These are phyloP conservation scores for Solanum tacnaense DNA, from an alignment of 257 asterid species.

Conservation along the genomic window DNA sequence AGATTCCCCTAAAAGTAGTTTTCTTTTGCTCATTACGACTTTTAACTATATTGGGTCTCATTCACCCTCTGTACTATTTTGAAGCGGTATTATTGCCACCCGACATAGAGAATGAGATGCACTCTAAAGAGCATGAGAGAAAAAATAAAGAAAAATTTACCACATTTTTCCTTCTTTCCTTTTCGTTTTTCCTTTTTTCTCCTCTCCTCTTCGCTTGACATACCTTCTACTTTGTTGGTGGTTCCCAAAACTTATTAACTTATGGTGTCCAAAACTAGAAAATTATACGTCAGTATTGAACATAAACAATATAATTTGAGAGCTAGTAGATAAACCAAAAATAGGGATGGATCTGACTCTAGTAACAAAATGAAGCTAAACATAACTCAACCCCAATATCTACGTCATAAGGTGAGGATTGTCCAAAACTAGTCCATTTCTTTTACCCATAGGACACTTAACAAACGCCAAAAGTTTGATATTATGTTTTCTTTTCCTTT, in stretches of 20 bases:
- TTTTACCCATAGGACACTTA: not conserved
- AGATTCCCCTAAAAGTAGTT: not conserved
- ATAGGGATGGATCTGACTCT: not conserved
- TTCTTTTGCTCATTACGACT: not conserved
- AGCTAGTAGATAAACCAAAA: not conserved
- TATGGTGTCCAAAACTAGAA: not conserved
- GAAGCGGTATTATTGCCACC: not conserved
- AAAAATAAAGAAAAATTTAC: not conserved
- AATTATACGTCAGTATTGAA: not conserved
- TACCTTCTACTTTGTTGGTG: not conserved
- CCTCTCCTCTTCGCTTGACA: not conserved
- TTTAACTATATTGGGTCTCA: not conserved
- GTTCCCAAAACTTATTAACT: not conserved
- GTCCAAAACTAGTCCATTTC: not conserved
- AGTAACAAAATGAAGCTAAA: not conserved
- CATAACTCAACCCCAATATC: not conserved
- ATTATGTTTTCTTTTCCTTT: not conserved
- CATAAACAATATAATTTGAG: not conserved
- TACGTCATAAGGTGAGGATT: not conserved
- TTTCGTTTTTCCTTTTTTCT: not conserved
- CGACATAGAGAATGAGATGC: not conserved
- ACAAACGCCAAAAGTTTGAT: not conserved
- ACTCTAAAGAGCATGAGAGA: not conserved
- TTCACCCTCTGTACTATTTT: not conserved
- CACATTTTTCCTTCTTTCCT: not conserved